Evolutionary conservation across 768 basidiomycete species (phyloP).

Genomic region (Hirschioporus abietinus): DNA sequence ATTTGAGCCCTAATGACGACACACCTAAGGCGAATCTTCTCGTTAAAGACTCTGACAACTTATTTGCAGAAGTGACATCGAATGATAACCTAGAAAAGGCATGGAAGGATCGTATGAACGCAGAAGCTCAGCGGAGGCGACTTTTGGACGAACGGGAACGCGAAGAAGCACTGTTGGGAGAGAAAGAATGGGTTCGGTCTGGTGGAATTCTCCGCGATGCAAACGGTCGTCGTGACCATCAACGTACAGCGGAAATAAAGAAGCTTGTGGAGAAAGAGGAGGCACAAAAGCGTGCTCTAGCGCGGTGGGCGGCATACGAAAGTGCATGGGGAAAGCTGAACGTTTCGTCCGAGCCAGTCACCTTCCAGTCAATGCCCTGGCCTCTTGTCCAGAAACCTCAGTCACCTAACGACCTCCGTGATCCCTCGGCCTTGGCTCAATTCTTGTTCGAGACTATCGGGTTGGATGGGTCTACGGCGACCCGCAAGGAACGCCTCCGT

Average conservation of each 20-base stretch:
- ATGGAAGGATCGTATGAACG: neutral
- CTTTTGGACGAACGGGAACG: constrained; percentile 25
- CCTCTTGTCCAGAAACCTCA: constrained; percentile 32
- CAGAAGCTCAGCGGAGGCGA: neutral
- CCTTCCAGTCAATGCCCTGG: constrained; percentile 61
- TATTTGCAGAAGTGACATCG: neutral
- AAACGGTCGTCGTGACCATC: constrained; percentile 42
- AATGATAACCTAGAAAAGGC: neutral
- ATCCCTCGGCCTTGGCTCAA: constrained; percentile 31
- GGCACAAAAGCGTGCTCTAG: constrained; percentile 31
- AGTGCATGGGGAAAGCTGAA: constrained; percentile 40
- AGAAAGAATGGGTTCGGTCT: constrained; percentile 55
- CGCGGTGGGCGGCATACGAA: constrained; percentile 53
- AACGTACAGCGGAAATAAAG: constrained; percentile 43
- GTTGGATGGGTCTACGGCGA: constrained; percentile 35
- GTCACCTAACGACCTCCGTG: constrained; percentile 29
- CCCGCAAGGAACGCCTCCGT: constrained; percentile 49
- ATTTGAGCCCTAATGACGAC: neutral
- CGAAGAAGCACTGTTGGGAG: constrained; percentile 40
- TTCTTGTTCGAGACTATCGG: constrained; percentile 46
- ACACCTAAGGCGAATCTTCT: neutral
- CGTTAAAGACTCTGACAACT: neutral
- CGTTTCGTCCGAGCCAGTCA: constrained; percentile 23
- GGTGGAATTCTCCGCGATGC: constrained; percentile 52
- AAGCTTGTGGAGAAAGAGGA: constrained; percentile 42